These are phyloP conservation scores for Xylariaceae sp. DNA, from an alignment of 2,329 filamentous ascomycete species.

Conservation along the genomic window DNA sequence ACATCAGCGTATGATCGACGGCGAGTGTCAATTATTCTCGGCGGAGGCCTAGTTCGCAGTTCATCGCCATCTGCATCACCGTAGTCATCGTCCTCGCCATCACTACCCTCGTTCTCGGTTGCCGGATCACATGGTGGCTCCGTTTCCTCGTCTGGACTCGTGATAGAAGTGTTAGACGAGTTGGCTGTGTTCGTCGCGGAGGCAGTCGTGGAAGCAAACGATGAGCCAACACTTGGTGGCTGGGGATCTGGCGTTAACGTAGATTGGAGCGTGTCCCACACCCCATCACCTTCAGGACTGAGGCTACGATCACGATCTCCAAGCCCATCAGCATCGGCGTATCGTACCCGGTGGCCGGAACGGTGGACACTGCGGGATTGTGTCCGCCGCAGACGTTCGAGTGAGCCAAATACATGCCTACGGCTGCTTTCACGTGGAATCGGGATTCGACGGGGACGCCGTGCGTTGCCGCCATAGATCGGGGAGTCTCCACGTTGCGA, in stretches of 20 bases:
- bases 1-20: slow-evolving; percentile 40
- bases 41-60: slow-evolving; percentile 2
- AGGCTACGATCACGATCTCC: slow-evolving; percentile 81
- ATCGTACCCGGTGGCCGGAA: neutral
- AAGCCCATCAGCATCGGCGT: slow-evolving; percentile 63
- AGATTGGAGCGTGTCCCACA: slow-evolving; percentile 76
- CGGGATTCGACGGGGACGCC: no score
- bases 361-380: no score
- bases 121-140: slow-evolving; percentile 48
- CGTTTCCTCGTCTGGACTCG: slow-evolving; percentile 34
- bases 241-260: slow-evolving; percentile 80
- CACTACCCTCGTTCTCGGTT: slow-evolving; percentile 52
- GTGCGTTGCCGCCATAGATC: no score
- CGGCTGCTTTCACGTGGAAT: no score
- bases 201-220: slow-evolving; percentile 67
- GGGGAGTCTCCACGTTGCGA: no score
- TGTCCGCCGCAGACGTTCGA: no score
- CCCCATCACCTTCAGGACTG: slow-evolving; percentile 62
- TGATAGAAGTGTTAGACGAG: slow-evolving; percentile 45
- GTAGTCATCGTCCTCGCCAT: slow-evolving; percentile 42
- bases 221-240: slow-evolving; percentile 74
- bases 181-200: slow-evolving; percentile 37
- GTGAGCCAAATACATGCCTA: no score
- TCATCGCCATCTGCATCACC: neutral
- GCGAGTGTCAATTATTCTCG: slow-evolving; percentile 5